Evolutionary conservation across 768 basidiomycete species (phyloP).

Genomic region (Daedalea quercina): DNA sequence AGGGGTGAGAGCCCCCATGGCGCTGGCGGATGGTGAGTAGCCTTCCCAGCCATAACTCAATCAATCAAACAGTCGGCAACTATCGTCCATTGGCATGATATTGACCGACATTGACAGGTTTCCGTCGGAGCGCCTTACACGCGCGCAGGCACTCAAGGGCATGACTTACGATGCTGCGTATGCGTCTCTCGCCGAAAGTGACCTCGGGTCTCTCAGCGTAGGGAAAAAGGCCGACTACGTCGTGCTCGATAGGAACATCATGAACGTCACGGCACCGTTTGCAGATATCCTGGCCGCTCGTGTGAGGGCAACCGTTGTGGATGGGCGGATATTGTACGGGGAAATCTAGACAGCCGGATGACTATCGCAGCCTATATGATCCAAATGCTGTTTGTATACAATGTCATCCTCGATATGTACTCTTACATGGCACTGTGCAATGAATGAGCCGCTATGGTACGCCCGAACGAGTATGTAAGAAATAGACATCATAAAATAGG

Average conservation of each 20-base stretch:
- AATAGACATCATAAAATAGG: conserved; percentile 1
- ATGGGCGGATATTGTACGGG: conserved; percentile 66
- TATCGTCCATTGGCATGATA: neutral
- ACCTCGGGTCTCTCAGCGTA: conserved; percentile 60
- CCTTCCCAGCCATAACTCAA: neutral
- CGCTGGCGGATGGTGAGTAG: conserved; percentile 65
- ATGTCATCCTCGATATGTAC: neutral
- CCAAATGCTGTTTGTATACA: neutral
- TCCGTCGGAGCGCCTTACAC: conserved; percentile 65
- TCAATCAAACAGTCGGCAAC: neutral
- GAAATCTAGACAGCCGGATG: conserved; percentile 11
- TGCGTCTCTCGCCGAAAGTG: conserved; percentile 71
- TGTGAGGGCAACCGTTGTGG: conserved; percentile 69
- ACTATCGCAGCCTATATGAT: neutral
- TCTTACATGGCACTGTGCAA: conserved; percentile 1
- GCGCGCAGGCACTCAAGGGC: conserved; percentile 78
- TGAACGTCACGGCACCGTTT: conserved; percentile 52
- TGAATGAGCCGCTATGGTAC: conserved; percentile 1
- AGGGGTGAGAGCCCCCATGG: conserved; percentile 82
- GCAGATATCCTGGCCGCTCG: conserved; percentile 58
- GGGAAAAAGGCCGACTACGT: conserved; percentile 91
- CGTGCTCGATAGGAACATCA: conserved; percentile 73
- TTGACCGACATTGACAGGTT: conserved; percentile 43
- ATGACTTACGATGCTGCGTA: conserved; percentile 91
- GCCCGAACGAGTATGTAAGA: neutral